Base-by-base conservation (phyloP, 2,329 filamentous ascomycete species). In the Colletotrichum euphorbiae region DNA sequence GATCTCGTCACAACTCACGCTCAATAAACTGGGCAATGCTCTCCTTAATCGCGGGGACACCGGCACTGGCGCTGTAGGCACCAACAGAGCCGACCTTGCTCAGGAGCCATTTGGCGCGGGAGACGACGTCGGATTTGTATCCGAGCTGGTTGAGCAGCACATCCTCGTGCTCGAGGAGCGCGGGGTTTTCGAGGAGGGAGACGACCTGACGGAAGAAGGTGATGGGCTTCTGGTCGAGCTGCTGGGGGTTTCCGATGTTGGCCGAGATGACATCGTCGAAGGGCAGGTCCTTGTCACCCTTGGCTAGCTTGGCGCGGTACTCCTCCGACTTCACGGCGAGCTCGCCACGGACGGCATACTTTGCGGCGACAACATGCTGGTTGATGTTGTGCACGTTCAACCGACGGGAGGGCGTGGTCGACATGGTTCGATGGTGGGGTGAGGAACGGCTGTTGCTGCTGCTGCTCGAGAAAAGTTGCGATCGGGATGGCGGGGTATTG, bases 211-310 rank as follows among this genome's bases (percentile, higher is more conserved):
- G 91, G 89, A 99, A 98, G 86, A 98, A 99, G 73, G 96, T 99
- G 76, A 99, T 95, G 76, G 96, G 96, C 86, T 98, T 97, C 87
- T 99, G 96, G 82, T 98, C 96, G 71, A 99, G 89, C 83, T 99
- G 96, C 82, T 99, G 96, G 4, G 96, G 96, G 84, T 99, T 99
- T 77, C 96, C 96, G 77, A 99, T 99, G 83, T 99, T 99, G 81
- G 96, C 96, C 71, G 93, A 94, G 82, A 99, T 95, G 80, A 99
- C 91, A 69, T 93, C 87, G 75, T 93, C 86, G 80, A 99, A 99
- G 55, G 96, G 95, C 57, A 98, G 85, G 76, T 79, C 78, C 67
- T 75, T 79, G 73, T 79, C 85, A 74, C 87, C 88, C 71, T 88
- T 86, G 72, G 84, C 83, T 69, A 98, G 84, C 75, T 87, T 85